A percentile compares a stretch with the other conserved stretches of the same genome.
Evolutionary conservation across 2,329 filamentous ascomycete species (phyloP).

Genomic region (Didymella exigua): DNA sequence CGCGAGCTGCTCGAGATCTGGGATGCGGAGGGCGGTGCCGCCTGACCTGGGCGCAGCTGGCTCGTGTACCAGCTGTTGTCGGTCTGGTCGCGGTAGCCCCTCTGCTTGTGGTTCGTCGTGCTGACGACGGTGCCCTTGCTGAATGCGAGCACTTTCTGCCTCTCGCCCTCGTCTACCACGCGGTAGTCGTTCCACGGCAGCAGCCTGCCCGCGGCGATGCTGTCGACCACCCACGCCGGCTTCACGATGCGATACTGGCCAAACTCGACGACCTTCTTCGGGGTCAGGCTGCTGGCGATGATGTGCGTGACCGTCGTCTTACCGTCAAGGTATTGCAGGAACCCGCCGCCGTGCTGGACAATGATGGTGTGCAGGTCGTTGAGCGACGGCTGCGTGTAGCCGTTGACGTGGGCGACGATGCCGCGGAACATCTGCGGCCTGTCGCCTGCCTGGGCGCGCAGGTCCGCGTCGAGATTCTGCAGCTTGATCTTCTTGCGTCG

Average conservation of each 20-base stretch:
- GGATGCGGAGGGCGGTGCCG: slow-evolving; percentile 33
- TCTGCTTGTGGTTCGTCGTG: slow-evolving; percentile 64
- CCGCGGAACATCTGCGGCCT: slow-evolving; percentile 89
- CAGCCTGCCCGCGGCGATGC: slow-evolving; percentile 77
- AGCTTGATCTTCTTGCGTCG: slow-evolving; percentile 95
- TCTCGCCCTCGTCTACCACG: slow-evolving; percentile 80
- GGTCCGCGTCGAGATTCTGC: slow-evolving; percentile 87
- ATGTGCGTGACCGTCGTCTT: slow-evolving; percentile 97
- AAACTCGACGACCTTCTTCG: slow-evolving; percentile 92
- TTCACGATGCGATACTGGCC: slow-evolving; percentile 88
- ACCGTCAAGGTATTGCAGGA: slow-evolving; percentile 90
- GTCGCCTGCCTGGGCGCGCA: slow-evolving; percentile 70
- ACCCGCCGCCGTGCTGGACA: slow-evolving; percentile 91
- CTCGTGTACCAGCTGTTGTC: slow-evolving; percentile 81
- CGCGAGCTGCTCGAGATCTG: slow-evolving; percentile 31
- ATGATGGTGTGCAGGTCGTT: slow-evolving; percentile 87
- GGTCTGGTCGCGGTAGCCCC: slow-evolving; percentile 80
- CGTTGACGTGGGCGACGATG: slow-evolving; percentile 88
- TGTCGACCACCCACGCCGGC: slow-evolving; percentile 92
- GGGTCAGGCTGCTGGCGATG: slow-evolving; percentile 85
- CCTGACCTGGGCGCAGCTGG: slow-evolving; percentile 61
- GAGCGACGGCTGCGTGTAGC: slow-evolving; percentile 92
- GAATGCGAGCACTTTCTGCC: slow-evolving; percentile 77
- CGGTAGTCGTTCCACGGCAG: slow-evolving; percentile 87
- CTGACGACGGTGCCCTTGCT: slow-evolving; percentile 68